Evolutionary conservation across 139 green algal species (phyloP), one percentile per base, ranked within the genome.

Genomic region (Tetraselmis striata): DNA sequence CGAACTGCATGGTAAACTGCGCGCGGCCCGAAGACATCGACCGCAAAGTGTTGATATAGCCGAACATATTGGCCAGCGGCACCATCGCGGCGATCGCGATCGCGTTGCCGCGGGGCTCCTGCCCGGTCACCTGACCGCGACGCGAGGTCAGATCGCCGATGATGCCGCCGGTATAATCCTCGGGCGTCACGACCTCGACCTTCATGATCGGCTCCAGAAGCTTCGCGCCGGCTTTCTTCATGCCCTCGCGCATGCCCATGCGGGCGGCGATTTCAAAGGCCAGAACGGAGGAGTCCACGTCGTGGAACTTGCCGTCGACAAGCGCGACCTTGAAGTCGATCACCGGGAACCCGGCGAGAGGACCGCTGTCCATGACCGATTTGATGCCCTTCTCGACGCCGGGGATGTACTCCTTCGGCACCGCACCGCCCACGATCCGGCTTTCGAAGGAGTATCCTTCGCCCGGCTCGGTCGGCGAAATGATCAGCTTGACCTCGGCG

Each of bases 331-430:
- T 90, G 1, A 99, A 88, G 84, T 99, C 97, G 29, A 98, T 93
- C 59, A 99, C 96, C 28, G 96, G 96, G 93, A 96, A 99, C 76
- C 97, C 97, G 1, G 95, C 96, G 77, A 99, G 89, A 28, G 91
- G 86, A 83, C 97, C 97, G 30, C 76, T 93, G 83, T 29, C 80
- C 95, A 99, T 98, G 87, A 89, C 94, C 87, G 98, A 93, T 89
- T 99, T 93, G 77, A 99, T 90, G n/a, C 97, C 97, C 92, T 96
- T 98, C 79, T 91, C 58, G 11, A 98, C 95, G 87, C 96, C 97
- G 45, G 96, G 96, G 82, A 99, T 96, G 93, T 98, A 99, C 93
- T 99, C 96, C 94, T 98, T 98, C 81, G 96, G 95, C 81, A 99
- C 93, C 0, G 90, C 86, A 58, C 95, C 95, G 75, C 95, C 96